Percentiles rank a stretch among this genome's conserved stretches.
phyloP scores from a whole-genome alignment of 768 basidiomycete genomes.

The Boletus rufocinnamomeus region DNA sequence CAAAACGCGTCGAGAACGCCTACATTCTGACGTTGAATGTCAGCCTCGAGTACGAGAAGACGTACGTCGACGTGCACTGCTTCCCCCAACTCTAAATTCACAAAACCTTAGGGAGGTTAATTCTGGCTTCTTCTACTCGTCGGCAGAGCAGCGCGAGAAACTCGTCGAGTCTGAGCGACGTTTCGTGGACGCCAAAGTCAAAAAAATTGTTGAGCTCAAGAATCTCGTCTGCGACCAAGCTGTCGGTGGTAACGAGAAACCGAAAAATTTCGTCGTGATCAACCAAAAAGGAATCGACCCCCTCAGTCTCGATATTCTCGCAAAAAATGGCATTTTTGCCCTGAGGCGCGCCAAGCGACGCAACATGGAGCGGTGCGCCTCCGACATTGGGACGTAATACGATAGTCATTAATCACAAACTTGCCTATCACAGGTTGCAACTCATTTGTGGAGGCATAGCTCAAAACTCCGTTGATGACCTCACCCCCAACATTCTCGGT shows the following conservation, averaged over 20 bases:
- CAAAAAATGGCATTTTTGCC: constrained; percentile 95
- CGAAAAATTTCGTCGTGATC: constrained; percentile 89
- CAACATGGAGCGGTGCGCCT: constrained; percentile 91
- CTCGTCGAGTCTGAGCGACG: constrained; percentile 95
- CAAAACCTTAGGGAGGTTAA: constrained; percentile 82
- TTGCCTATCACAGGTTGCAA: constrained; percentile 63
- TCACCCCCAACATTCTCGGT: constrained; percentile 87
- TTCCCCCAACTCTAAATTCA: constrained; percentile 22
- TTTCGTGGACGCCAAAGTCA: constrained; percentile 91
- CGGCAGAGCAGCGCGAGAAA: constrained; percentile 97
- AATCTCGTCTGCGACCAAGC: constrained; percentile 94
- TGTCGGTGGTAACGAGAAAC: constrained; percentile 77
- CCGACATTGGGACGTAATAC: constrained; percentile 31
- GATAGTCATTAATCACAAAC: constrained; percentile 27
- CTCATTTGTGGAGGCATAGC: constrained; percentile 93
- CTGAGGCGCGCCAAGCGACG: constrained; percentile 94
- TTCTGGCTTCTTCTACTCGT: constrained; percentile 99
- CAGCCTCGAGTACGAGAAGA: constrained; percentile 98
- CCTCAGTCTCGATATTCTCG: constrained; percentile 90
- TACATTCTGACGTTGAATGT: constrained; percentile 95
- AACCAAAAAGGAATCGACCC: constrained; percentile 99
- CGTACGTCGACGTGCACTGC: constrained; percentile 58
- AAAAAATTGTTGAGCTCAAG: constrained; percentile 96
- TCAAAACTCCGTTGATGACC: constrained; percentile 97
- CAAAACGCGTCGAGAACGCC: constrained; percentile 95